These are phyloP conservation scores for Bisporella sp. DNA, from an alignment of 2,329 filamentous ascomycete species.

Conservation along the genomic window DNA sequence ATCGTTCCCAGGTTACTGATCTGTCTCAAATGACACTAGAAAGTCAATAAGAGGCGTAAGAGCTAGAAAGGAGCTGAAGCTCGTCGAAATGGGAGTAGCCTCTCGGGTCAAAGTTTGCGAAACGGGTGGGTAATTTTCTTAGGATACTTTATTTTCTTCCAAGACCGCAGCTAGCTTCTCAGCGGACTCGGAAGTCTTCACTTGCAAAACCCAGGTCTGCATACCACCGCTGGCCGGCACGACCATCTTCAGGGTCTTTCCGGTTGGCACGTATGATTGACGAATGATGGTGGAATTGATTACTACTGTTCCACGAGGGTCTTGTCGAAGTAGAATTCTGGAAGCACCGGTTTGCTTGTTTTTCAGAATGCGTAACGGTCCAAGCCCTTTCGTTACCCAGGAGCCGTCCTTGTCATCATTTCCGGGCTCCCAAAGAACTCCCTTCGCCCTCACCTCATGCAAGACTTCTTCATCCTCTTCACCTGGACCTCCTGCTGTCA, in stretches of 20 bases:
- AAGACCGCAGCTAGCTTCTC: slow-evolving; percentile 35
- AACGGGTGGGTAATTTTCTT: too few relatives aligned
- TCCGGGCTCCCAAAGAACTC: slow-evolving; percentile 44
- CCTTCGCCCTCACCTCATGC: slow-evolving; percentile 65
- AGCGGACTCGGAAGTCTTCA: slow-evolving; percentile 50
- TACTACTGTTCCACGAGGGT: slow-evolving; percentile 66
- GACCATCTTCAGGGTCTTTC: slow-evolving; percentile 53
- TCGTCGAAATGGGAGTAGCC: too few relatives aligned
- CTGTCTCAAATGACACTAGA: too few relatives aligned
- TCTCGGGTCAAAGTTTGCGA: too few relatives aligned
- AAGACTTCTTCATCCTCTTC: slow-evolving; percentile 68
- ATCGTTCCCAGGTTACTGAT: too few relatives aligned
- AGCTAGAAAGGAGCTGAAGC: too few relatives aligned
- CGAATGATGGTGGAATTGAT: slow-evolving; percentile 61
- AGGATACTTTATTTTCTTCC: too few relatives aligned
- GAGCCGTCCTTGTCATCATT: slow-evolving; percentile 40
- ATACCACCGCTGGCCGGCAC: slow-evolving; percentile 45
- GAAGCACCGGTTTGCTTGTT: slow-evolving; percentile 62
- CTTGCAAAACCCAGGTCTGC: slow-evolving; percentile 65
- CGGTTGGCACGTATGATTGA: slow-evolving; percentile 54
- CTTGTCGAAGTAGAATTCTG: slow-evolving; percentile 65
- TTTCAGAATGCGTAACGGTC: slow-evolving; percentile 64
- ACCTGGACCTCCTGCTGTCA: slow-evolving; percentile 58
- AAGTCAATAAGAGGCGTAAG: too few relatives aligned
- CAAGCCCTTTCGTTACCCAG: slow-evolving; percentile 66